Conservation (phyloP, 768 basidiomycete species). For the Symmetrospora coprosmae region DNA sequence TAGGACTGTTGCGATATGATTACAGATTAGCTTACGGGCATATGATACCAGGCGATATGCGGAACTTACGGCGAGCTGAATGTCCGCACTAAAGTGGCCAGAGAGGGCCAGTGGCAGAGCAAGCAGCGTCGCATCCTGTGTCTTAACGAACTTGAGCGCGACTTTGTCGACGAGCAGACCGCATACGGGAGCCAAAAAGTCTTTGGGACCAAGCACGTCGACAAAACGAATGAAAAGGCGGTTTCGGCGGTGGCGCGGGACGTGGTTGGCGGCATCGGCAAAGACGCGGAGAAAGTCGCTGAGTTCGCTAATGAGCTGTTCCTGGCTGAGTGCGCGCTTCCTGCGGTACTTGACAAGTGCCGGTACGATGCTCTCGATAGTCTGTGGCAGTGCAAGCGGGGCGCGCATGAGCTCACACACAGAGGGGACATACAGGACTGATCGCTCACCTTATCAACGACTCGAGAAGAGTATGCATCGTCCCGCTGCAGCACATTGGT, state of each 20-base stretch:
- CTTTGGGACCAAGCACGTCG: constrained; percentile 59
- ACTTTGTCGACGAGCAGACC: constrained; percentile 74
- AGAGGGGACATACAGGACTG: background rate
- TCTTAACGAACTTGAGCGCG: constrained; percentile 52
- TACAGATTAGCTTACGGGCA: no score
- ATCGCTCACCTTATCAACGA: constrained; percentile 49
- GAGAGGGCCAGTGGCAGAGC: constrained; percentile 52
- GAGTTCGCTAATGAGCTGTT: constrained; percentile 20
- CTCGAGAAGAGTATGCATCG: constrained; percentile 84
- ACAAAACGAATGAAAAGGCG: constrained; percentile 84
- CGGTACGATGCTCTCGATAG: constrained; percentile 82
- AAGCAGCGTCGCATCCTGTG: constrained; percentile 50
- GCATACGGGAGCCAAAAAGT: constrained; percentile 66
- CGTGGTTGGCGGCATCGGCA: constrained; percentile 77
- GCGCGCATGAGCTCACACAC: background rate
- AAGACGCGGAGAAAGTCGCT: constrained; percentile 72
- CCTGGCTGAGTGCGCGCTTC: background rate
- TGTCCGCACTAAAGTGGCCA: constrained; percentile 29
- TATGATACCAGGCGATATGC: no score
- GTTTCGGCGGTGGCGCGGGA: constrained; percentile 68
- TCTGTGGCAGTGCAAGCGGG: constrained; percentile 43
- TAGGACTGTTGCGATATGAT: background rate
- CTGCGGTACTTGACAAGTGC: constrained; percentile 53
- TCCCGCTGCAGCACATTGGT: constrained; percentile 95
- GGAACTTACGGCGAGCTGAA: constrained; percentile 30